These are phyloP conservation scores for Mariannaea elegans DNA, from an alignment of 2,329 filamentous ascomycete species.

Conservation along the genomic window DNA sequence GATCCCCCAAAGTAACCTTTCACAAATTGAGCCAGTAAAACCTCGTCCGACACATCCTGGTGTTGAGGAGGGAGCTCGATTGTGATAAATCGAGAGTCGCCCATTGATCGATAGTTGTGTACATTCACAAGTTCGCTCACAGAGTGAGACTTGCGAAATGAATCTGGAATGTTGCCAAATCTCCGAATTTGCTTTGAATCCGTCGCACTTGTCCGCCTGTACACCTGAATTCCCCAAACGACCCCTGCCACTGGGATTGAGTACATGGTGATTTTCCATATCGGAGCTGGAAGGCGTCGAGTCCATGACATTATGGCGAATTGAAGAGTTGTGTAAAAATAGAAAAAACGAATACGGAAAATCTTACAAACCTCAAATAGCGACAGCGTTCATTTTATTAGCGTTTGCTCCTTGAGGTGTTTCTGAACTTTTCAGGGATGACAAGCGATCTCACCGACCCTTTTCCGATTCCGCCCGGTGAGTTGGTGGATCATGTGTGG, in stretches of 20 bases:
- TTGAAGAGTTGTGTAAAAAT: neutral
- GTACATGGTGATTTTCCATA: slow-evolving; percentile 24
- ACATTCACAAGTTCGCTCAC: slow-evolving; percentile 40
- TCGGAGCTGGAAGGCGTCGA: slow-evolving; percentile 14
- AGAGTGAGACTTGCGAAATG: slow-evolving; percentile 36
- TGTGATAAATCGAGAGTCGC: slow-evolving; percentile 38
- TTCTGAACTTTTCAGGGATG: too few relatives aligned
- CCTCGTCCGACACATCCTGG: slow-evolving; percentile 34
- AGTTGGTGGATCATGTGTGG: neutral
- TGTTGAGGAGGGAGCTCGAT: slow-evolving; percentile 31
- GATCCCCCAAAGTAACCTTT: slow-evolving; percentile 43
- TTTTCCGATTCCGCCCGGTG: neutral
- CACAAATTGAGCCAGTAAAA: slow-evolving; percentile 40
- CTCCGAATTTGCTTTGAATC: slow-evolving; percentile 29
- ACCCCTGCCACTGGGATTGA: slow-evolving; percentile 23
- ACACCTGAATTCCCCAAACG: slow-evolving; percentile 28
- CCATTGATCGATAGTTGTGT: slow-evolving; percentile 18
- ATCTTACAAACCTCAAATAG: too few relatives aligned
- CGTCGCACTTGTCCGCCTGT: slow-evolving; percentile 15
- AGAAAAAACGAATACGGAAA: neutral
- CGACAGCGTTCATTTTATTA: too few relatives aligned
- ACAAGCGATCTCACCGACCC: neutral
- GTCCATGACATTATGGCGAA: slow-evolving; percentile 18
- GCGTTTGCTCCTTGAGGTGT: too few relatives aligned
- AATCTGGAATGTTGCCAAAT: slow-evolving; percentile 28